Conservation (phyloP, 2,329 filamentous ascomycete species). For the Sporothrix phasma region DNA sequence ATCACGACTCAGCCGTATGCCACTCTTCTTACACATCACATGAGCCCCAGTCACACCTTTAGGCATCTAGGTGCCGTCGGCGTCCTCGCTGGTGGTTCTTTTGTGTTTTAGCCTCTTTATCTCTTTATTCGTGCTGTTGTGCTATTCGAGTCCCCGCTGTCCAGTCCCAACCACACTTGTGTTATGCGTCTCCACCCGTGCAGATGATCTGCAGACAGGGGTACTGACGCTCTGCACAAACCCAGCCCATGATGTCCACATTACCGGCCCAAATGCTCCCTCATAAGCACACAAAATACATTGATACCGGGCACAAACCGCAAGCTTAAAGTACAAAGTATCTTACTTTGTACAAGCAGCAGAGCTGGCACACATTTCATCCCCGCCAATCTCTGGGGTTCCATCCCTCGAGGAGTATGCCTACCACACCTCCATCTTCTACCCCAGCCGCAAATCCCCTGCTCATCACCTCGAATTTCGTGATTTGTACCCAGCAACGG, state of each 20-base stretch:
- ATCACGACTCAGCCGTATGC: neutral
- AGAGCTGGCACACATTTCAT: neutral
- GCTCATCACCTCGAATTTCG: neutral
- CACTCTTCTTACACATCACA: neutral
- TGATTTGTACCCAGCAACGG: neutral
- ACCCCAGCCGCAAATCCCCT: conserved; percentile 1
- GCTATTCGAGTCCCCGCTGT: neutral
- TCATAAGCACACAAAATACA: neutral
- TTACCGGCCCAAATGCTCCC: neutral
- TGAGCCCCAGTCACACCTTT: neutral
- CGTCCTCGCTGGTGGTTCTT: too few species aligned
- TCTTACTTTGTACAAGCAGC: too few species aligned
- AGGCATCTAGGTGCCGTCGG: too few species aligned
- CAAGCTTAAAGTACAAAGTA: too few species aligned
- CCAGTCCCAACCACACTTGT: neutral
- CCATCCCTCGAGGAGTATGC: neutral
- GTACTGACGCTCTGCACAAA: neutral
- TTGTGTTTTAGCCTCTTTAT: neutral
- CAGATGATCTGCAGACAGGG: conserved; percentile 9
- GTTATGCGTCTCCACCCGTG: neutral
- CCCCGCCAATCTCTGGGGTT: neutral
- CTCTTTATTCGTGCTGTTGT: neutral
- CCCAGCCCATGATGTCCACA: neutral
- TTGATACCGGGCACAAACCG: neutral
- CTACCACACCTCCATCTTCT: neutral